A percentile compares a stretch with the other conserved stretches of the same genome.
These are phyloP conservation scores for Golubevia sp. DNA, from an alignment of 1,284 basidiomycete genomes.

Conservation along the genomic window DNA sequence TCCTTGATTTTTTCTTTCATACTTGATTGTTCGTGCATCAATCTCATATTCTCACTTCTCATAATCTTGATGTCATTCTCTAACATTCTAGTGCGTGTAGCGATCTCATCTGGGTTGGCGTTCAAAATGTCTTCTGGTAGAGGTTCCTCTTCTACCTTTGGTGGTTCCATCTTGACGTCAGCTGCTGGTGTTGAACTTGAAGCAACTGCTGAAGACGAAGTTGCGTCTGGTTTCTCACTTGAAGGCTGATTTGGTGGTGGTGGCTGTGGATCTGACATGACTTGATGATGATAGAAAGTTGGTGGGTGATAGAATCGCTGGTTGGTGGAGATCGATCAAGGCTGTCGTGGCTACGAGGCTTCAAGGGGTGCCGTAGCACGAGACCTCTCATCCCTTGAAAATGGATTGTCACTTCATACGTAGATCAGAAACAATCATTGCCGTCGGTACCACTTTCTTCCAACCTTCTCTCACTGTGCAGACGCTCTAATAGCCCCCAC, in stretches of 20 bases:
- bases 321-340: no score
- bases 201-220: neutral
- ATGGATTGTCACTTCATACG: no score
- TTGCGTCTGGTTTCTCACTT: constrained; percentile 4
- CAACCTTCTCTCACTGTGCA: no score
- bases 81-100: constrained; percentile 53
- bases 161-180: constrained; percentile 8
- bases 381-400: no score
- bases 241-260: constrained; percentile 6
- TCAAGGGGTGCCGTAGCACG: no score
- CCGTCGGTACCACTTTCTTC: no score
- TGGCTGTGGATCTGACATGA: no score
- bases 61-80: constrained; percentile 60
- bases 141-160: constrained; percentile 7
- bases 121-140: constrained; percentile 51
- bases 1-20: constrained; percentile 99
- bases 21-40: constrained; percentile 89
- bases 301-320: no score
- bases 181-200: neutral
- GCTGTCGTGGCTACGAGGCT: no score
- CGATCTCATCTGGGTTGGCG: constrained; percentile 48
- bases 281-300: no score
- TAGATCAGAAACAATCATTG: no score
- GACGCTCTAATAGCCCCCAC: no score
- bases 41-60: constrained; percentile 76